A percentile compares a stretch with the other conserved stretches of the same genome.
Evolutionary conservation across 176 grass and related monocot genomes (phyloP).

Genomic region (Carex pumila): DNA sequence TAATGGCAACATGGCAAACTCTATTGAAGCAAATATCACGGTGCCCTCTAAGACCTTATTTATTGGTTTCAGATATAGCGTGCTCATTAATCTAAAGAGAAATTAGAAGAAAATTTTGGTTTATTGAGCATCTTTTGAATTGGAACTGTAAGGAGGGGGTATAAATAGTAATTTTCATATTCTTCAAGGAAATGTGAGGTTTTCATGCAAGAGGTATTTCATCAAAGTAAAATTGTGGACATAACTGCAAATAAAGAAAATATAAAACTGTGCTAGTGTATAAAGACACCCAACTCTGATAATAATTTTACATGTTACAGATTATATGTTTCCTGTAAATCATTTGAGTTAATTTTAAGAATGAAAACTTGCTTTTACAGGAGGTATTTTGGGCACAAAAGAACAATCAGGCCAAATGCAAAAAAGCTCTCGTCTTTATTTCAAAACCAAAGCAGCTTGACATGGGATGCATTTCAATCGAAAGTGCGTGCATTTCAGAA

Average conservation of each 20-base stretch:
- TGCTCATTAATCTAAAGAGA: not conserved
- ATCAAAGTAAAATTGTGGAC: not conserved
- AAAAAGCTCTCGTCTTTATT: slow-evolving; percentile 84
- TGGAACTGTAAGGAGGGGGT: not conserved
- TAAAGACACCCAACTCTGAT: not conserved
- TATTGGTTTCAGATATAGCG: not conserved
- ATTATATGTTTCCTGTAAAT: not conserved
- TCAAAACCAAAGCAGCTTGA: slow-evolving; percentile 64
- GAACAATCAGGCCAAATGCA: slow-evolving; percentile 87
- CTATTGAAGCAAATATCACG: not conserved
- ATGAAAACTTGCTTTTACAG: slow-evolving; percentile 27
- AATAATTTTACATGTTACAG: not conserved
- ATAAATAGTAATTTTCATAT: not conserved
- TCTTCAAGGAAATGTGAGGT: not conserved
- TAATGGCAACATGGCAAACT: not conserved
- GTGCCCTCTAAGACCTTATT: not conserved
- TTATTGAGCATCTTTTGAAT: not conserved
- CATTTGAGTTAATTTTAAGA: slow-evolving; percentile 26
- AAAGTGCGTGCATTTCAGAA: slow-evolving; percentile 63
- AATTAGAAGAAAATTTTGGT: not conserved
- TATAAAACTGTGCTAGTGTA: not conserved
- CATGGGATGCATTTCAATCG: slow-evolving; percentile 76
- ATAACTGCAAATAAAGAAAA: not conserved
- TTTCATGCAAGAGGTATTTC: not conserved
- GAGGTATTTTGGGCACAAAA: slow-evolving; percentile 97